Base-by-base conservation (phyloP, 2,329 filamentous ascomycete genomes). In the Colletotrichum neosansevieriae region DNA sequence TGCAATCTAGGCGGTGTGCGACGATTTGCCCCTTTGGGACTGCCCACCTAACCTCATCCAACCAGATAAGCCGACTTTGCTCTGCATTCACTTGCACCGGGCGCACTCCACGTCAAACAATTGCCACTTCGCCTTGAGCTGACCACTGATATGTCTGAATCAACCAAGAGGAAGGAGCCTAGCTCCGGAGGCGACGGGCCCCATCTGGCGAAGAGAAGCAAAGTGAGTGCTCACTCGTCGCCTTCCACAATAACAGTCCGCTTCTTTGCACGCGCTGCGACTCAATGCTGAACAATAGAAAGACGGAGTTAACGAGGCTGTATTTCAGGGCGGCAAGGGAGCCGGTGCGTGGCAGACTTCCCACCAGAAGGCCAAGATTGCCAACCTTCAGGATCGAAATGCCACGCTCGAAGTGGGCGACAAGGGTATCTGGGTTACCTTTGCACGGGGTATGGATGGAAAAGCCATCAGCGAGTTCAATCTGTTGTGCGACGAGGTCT, bases 371-470 rank as follows among this genome's bases (percentile, higher is more conserved):
- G 79, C 80, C 38, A 89, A 85, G 74, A 72, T 81, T 49, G 79
- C 80, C 19, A 76, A 79, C 58, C 77, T 79, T 69, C 79, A 78
- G 13, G 80, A 80, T 44, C 72, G 79, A 71, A 83, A 83, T 45
- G 82, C 79, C 44, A 75, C 78, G 12, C 79, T 94, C 54, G 87
- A 92, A 72, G 82, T 90, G 5, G 91, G 92, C 5, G 91, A 94
- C 74, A 82, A 85, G 59, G 92, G 92, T 5, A 89, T 95, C 67
- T 95, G 92, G 91, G 90, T 91, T 32, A 94, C 92, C 0, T 94
- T 91, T 76, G 88, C 91, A 58, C 87, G 91, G 75, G 88, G 88
- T 71, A 91, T 92, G 81, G 91, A 93, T 78, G 84, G 83, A 47
- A 91, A 89, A 77, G 91, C 92, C 13, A 85, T 91, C 2, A 82